Conservation (phyloP, 2,329 filamentous ascomycete species). For the Chlorencoelia australis region DNA sequence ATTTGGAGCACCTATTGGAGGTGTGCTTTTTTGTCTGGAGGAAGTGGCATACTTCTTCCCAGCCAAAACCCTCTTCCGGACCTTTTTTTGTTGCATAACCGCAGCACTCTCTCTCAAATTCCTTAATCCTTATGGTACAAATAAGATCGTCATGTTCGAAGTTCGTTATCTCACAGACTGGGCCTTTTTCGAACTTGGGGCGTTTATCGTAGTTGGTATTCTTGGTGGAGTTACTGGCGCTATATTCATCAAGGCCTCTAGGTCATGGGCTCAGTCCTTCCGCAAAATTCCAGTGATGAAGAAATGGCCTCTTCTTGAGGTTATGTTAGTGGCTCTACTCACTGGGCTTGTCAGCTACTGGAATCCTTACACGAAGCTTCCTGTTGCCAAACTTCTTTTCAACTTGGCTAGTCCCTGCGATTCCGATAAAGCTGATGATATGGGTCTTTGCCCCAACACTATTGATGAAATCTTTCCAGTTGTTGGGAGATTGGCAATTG, state of each 20-base stretch:
- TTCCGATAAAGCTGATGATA: slow-evolving; percentile 48
- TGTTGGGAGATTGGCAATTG: slow-evolving; percentile 59
- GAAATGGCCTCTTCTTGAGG: slow-evolving; percentile 73
- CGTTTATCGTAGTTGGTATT: slow-evolving; percentile 78
- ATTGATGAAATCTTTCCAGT: slow-evolving; percentile 71
- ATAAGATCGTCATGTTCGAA: slow-evolving; percentile 94
- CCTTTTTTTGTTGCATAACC: slow-evolving; percentile 95
- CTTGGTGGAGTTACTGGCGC: slow-evolving; percentile 79
- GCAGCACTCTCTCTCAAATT: slow-evolving; percentile 90
- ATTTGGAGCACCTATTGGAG: slow-evolving; percentile 83
- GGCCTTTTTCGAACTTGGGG: slow-evolving; percentile 82
- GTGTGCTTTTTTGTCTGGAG: slow-evolving; percentile 86
- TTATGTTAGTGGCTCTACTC: slow-evolving; percentile 73
- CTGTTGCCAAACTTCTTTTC: slow-evolving; percentile 82
- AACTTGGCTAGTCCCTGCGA: slow-evolving; percentile 86
- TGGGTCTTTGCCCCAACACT: slow-evolving; percentile 67
- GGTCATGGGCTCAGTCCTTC: slow-evolving; percentile 82
- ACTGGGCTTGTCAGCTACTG: slow-evolving; percentile 85
- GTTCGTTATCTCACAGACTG: slow-evolving; percentile 86
- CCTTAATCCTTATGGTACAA: slow-evolving; percentile 88
- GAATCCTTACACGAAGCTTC: slow-evolving; percentile 82
- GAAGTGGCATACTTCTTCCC: slow-evolving; percentile 98
- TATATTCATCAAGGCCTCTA: slow-evolving; percentile 92
- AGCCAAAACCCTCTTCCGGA: slow-evolving; percentile 91
- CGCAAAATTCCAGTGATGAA: slow-evolving; percentile 74